Base-by-base conservation (phyloP, 768 basidiomycete genomes). In the Albatrellus ellisii region DNA sequence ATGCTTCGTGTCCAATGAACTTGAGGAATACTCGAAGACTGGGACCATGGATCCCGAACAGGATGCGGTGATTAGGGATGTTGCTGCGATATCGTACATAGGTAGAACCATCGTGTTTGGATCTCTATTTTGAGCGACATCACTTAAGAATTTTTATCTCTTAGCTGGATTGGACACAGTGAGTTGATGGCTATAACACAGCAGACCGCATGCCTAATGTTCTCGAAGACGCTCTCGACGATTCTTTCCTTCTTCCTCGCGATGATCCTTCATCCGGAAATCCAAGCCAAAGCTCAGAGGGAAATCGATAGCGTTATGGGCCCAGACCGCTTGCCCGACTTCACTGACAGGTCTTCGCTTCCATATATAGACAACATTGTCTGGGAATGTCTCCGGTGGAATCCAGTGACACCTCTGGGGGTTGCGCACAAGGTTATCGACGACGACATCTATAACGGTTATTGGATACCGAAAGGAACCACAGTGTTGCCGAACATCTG, bases 201-300 rank as follows among this genome's bases (percentile, higher is more conserved):
- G 14, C 22, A 21, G 7, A 3, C 22, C 15, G 8, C 32, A 6
- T 18, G 35, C 46, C 50, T 29, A 54, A 22, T 27, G 20, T 4
- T 26, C 24, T 36, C 20, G 11, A 26, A 77, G 75, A 76, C 72
- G 2, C 62, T 69, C 10, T 66, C 71, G 11, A 59, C 67, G 11
- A 54, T 76, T 28, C 59, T 66, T 28, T 62, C 65, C 3, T 75
- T 77, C 51, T 46, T 73, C 20, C 63, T 75, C 9, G 68, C 73
- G 4, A 74, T 77, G 71, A 58, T 70, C 35, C 59, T 69, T 24
- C 53, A 74, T 52, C 75, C 76, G 14, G 58, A 68, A 3, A 64
- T 71, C 14, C 64, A 70, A 39, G 57, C 54, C 46, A 67, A 64
- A 52, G 65, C 62, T 7, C 76, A 76, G 48, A 57, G 58, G 34